Conservation (phyloP, 495 filamentous ascomycete genomes). For the Patellaria atrata region DNA sequence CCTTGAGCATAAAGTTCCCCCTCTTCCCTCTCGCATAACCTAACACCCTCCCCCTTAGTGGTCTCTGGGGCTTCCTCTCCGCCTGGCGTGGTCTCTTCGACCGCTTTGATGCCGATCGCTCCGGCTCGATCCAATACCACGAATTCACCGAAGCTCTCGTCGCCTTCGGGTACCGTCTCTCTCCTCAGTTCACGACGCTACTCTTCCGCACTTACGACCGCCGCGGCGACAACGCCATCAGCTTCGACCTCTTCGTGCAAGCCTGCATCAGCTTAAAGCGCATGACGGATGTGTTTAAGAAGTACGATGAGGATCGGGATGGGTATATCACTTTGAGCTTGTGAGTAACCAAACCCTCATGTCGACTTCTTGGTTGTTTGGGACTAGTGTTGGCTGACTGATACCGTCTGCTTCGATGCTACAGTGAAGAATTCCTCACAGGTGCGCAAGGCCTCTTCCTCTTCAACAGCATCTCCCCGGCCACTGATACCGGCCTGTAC, state of each 20-base stretch:
- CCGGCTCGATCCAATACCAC: slow-evolving; percentile 67
- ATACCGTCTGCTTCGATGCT: neutral
- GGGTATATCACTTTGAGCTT: slow-evolving; percentile 40
- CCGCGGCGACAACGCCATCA: slow-evolving; percentile 40
- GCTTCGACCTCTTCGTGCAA: slow-evolving; percentile 96
- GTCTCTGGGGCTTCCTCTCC: slow-evolving; percentile 86
- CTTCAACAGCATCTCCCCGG: slow-evolving; percentile 29
- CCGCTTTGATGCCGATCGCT: slow-evolving; percentile 80
- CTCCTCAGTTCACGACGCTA: slow-evolving; percentile 62
- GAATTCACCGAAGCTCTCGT: slow-evolving; percentile 88
- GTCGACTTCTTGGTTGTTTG: slow-evolving; percentile 1
- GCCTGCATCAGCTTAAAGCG: slow-evolving; percentile 90
- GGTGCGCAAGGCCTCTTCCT: slow-evolving; percentile 33
- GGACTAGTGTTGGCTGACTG: neutral
- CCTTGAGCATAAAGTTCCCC: too few relatives aligned
- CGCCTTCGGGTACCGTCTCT: slow-evolving; percentile 88
- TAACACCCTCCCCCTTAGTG: slow-evolving; percentile 18
- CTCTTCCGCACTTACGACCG: slow-evolving; percentile 60
- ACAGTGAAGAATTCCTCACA: slow-evolving; percentile 33
- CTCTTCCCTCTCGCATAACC: neutral
- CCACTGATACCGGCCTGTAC: slow-evolving; percentile 31
- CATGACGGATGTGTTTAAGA: slow-evolving; percentile 99
- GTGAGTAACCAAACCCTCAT: slow-evolving; percentile 21
- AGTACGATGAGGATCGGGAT: slow-evolving; percentile 92
- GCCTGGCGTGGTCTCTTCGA: slow-evolving; percentile 92